Evolutionary conservation across 352 stramenopile species (phyloP), one percentile per base, ranked within the genome.

Genomic region (Pythium periplocum): DNA sequence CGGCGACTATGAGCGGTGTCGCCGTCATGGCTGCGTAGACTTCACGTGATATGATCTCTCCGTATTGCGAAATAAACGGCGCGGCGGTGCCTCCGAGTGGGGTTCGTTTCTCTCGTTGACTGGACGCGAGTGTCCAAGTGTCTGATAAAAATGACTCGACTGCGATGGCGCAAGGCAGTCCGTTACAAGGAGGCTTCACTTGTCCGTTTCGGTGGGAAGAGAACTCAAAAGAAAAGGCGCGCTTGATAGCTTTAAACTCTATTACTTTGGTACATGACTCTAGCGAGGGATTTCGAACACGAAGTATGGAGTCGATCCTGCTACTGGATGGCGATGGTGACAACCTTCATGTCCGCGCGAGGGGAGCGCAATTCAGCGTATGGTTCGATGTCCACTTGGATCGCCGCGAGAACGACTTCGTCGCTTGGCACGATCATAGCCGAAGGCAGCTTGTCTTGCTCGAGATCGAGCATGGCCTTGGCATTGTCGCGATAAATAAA

Each of bases 401-500:
- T 57, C 17, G 30, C 51, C 1, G 57, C 54, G 5, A 63, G 35
- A 6, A 35, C 51, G 32, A 57, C 39, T 26, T 48, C 35, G 12
- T 52, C 41, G 48, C 48, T 45, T 31, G 39, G 36, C 17, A 42
- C 38, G 38, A 42, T 42, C 7, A 12, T 12, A 42, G 12, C 12
- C 7, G 38, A 42, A 42, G 12, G 7, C 38, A 12, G 7, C 7
- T 42, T 12, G 38, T 8, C 38, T 1, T 42, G 38, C 7, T 12
- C 12, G 38, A 12, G 7, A 42, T 8, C 38, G 7, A 12, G 12
- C 38, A 12, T 8, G 38, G 7, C 7, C 48, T 64, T 62, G 8
- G 73, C 71, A 45, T 77, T 26, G 17, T 26, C 17, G 17, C 17
- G 67, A 46, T 75, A 92, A 4, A 88, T 39, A 10, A 77, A 66